Conservation (phyloP, 768 basidiomycete species). For the Hericium alpestre region DNA sequence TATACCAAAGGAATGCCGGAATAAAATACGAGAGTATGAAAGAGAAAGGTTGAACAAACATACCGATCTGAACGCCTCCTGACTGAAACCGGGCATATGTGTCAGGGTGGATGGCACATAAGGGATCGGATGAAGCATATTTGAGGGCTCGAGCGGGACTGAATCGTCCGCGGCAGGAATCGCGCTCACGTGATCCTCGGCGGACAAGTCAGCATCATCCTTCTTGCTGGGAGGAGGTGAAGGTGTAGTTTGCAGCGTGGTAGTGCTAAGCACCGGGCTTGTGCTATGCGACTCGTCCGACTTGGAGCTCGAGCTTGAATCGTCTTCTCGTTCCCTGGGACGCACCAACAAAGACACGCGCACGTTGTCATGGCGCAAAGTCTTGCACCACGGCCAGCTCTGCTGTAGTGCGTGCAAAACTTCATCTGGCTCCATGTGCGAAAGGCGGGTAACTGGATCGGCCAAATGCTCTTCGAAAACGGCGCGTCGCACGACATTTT, state of each 20-base stretch:
- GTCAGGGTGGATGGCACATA: constrained; percentile 54
- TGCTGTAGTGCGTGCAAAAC: constrained; percentile 47
- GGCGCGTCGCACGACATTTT: constrained; percentile 54
- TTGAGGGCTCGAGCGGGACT: constrained; percentile 54
- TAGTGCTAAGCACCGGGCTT: constrained; percentile 64
- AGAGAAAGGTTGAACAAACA: constrained; percentile 25
- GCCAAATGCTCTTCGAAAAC: constrained; percentile 57
- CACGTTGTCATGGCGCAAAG: constrained; percentile 37
- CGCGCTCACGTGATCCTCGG: constrained; percentile 15
- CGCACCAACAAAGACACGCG: constrained; percentile 6
- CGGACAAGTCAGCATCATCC: constrained; percentile 19
- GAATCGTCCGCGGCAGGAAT: constrained; percentile 31
- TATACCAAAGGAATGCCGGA: constrained; percentile 28
- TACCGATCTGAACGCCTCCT: constrained; percentile 2
- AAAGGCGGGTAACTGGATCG: constrained; percentile 46
- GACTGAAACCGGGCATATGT: constrained; percentile 30
- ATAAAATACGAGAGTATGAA: constrained; percentile 16
- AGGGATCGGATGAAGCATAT: constrained; percentile 55
- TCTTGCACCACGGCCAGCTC: constrained; percentile 61
- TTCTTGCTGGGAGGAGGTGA: constrained; percentile 51
- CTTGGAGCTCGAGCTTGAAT: constrained; percentile 38
- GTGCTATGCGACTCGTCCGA: constrained; percentile 49
- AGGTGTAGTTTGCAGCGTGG: constrained; percentile 70
- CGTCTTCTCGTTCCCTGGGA: constrained; percentile 27
- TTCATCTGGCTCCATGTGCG: constrained; percentile 50